These are phyloP conservation scores for Sutorius australiensis DNA, from an alignment of 768 basidiomycete species.

Conservation along the genomic window DNA sequence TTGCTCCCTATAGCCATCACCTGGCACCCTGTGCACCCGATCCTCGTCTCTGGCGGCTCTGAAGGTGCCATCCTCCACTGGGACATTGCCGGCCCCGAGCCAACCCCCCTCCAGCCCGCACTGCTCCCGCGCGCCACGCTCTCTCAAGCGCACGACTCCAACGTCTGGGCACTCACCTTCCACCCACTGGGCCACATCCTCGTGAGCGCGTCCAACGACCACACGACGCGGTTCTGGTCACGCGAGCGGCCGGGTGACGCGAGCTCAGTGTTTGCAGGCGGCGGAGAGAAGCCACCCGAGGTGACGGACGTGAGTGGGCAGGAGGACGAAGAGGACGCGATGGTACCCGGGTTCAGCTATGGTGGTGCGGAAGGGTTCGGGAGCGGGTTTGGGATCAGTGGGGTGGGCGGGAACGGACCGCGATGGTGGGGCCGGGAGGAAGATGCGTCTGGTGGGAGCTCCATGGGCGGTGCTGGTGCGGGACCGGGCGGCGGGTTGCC, in stretches of 20 bases:
- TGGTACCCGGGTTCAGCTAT: conserved; percentile 72
- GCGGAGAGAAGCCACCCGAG: conserved; percentile 83
- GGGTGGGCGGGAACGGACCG: conserved; percentile 14
- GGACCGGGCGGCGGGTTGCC: conserved; percentile 12
- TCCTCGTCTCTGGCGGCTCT: conserved; percentile 91
- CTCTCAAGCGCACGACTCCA: conserved; percentile 96
- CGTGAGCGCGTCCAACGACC: conserved; percentile 93
- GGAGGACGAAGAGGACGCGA: conserved; percentile 71
- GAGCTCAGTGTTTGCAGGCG: conserved; percentile 71
- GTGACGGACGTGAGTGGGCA: conserved; percentile 51
- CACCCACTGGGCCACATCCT: conserved; percentile 96
- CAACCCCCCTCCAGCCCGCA: conserved; percentile 35
- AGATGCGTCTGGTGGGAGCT: conserved; percentile 22
- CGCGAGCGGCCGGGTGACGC: conserved; percentile 85
- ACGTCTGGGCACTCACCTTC: conserved; percentile 93
- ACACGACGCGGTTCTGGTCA: conserved; percentile 98
- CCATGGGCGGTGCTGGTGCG: neutral
- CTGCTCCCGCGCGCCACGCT: conserved; percentile 74
- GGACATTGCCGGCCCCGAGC: conserved; percentile 71
- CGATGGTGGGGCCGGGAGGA: conserved; percentile 49
- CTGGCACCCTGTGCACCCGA: conserved; percentile 93
- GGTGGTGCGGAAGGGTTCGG: conserved; percentile 14
- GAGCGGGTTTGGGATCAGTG: conserved; percentile 20
- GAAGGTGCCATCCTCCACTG: conserved; percentile 95
- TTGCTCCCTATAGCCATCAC: conserved; percentile 53